Conservation (phyloP, 768 basidiomycete genomes). For the Hemileccinum impolitum region DNA sequence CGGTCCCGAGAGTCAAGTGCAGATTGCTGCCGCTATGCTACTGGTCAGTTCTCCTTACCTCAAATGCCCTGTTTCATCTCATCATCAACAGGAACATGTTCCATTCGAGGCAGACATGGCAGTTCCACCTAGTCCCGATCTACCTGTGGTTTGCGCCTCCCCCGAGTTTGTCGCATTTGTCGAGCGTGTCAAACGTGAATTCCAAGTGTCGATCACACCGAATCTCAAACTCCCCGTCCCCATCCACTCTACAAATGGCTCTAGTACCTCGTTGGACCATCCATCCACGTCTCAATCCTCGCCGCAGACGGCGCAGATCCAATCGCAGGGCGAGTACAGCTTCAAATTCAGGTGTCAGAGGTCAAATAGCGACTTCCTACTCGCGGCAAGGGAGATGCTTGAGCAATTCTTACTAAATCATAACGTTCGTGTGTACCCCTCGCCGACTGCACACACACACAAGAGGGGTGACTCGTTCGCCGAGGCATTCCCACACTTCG, state of each 20-base stretch:
- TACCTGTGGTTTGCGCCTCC: constrained; percentile 69
- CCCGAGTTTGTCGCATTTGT: constrained; percentile 84
- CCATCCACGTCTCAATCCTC: constrained; percentile 24
- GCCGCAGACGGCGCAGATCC: constrained; percentile 19
- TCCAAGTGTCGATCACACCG: constrained; percentile 86
- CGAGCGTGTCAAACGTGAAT: constrained; percentile 89
- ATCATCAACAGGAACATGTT: constrained; percentile 75
- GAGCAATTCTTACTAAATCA: constrained; percentile 87
- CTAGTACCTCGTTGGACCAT: constrained; percentile 48
- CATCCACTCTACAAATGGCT: constrained; percentile 42
- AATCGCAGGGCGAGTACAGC: constrained; percentile 59
- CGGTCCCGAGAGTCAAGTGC: constrained; percentile 94
- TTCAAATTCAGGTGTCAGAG: constrained; percentile 97
- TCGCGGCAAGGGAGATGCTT: constrained; percentile 85
- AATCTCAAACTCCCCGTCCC: constrained; percentile 55
- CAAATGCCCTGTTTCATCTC: background rate
- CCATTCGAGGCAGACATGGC: constrained; percentile 95
- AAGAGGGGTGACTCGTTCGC: constrained; percentile 91
- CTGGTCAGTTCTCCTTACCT: constrained; percentile 50
- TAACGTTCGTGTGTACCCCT: constrained; percentile 79
- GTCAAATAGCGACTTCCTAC: constrained; percentile 90
- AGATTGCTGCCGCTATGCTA: constrained; percentile 95
- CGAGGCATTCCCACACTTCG: constrained; percentile 94
- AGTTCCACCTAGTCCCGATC: constrained; percentile 78
- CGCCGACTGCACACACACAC: constrained; percentile 73